phyloP scores from a whole-genome alignment of 1,284 basidiomycete species.

The Ustanciosporium gigantosporum region DNA sequence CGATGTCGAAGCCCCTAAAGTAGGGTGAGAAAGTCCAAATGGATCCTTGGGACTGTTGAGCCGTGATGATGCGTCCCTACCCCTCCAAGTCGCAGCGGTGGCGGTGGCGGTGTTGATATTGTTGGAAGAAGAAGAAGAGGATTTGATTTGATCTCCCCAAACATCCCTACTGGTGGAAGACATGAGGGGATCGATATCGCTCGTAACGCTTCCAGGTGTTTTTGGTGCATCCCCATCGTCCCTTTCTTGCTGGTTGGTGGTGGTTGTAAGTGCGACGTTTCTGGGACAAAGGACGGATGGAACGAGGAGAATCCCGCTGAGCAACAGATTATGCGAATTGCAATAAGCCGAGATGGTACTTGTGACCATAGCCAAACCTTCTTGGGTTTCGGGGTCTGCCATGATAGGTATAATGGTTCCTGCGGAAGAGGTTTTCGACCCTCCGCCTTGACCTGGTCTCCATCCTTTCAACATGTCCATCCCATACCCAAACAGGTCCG shows the following conservation, averaged over 20 bases:
- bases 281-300: slow-evolving; percentile 38
- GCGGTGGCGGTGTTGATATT: not conserved
- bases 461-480: slow-evolving; percentile 50
- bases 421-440: slow-evolving; percentile 8
- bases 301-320: slow-evolving; percentile 36
- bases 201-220: slow-evolving; percentile 19
- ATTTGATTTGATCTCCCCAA: not conserved
- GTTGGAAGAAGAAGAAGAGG: not conserved
- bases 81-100: not conserved
- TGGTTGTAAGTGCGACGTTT: slow-evolving; percentile 17
- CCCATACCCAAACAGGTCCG: slow-evolving; percentile 40
- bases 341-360: slow-evolving; percentile 44
- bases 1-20: no score
- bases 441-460: slow-evolving; percentile 18
- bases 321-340: slow-evolving; percentile 32
- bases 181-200: slow-evolving; percentile 7
- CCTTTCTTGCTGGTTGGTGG: slow-evolving; percentile 1
- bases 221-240: slow-evolving; percentile 1
- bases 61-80: no score
- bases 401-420: slow-evolving; percentile 47
- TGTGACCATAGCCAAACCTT: slow-evolving; percentile 38
- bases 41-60: no score
- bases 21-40: no score
- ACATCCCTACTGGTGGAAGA: not conserved
- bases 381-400: slow-evolving; percentile 29